A percentile compares a stretch with the other conserved stretches of the same genome.
Evolutionary conservation across 2,329 filamentous ascomycete species (phyloP).

Genomic region (Neofusicoccum sp.): DNA sequence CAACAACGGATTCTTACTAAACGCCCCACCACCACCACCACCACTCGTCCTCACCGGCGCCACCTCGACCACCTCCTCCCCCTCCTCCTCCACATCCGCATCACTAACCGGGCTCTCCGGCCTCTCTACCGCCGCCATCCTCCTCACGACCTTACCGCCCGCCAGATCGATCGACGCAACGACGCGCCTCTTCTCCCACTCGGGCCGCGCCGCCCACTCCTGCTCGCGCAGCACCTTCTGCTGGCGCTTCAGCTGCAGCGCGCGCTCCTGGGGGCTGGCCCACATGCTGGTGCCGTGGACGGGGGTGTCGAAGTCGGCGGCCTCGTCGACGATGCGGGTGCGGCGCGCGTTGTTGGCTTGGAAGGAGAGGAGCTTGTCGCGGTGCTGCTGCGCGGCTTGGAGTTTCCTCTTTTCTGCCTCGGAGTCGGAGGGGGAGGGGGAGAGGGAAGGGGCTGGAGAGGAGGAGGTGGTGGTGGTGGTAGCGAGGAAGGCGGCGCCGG

Average conservation of each 20-base stretch:
- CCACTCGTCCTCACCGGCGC: constrained; percentile 31
- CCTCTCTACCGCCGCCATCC: constrained; percentile 61
- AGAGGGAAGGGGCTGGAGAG: constrained; percentile 32
- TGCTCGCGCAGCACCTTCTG: constrained; percentile 80
- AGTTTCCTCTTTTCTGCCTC: constrained; percentile 55
- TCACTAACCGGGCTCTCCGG: constrained; percentile 53
- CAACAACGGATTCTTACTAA: constrained; percentile 67
- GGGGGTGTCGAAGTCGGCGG: constrained; percentile 68
- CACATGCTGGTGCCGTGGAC: constrained; percentile 67
- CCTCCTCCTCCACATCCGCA: constrained; percentile 50
- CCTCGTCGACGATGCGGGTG: constrained; percentile 84
- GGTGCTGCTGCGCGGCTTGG: constrained; percentile 69
- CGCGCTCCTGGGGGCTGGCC: constrained; percentile 80
- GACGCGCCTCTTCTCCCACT: constrained; percentile 84
- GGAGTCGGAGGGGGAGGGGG: constrained; percentile 37
- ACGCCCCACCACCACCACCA: constrained; percentile 52
- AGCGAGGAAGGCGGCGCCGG: constrained; percentile 23
- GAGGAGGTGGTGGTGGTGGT: neutral
- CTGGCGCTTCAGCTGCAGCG: constrained; percentile 78
- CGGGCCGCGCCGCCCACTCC: constrained; percentile 80
- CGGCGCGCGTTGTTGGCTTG: constrained; percentile 82
- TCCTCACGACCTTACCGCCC: constrained; percentile 71
- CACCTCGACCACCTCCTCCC: constrained; percentile 14
- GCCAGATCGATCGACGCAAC: constrained; percentile 83
- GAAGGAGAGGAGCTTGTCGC: constrained; percentile 76